phyloP scores from a whole-genome alignment of 2,329 filamentous ascomycete species.

The Fusarium xylarioides region DNA sequence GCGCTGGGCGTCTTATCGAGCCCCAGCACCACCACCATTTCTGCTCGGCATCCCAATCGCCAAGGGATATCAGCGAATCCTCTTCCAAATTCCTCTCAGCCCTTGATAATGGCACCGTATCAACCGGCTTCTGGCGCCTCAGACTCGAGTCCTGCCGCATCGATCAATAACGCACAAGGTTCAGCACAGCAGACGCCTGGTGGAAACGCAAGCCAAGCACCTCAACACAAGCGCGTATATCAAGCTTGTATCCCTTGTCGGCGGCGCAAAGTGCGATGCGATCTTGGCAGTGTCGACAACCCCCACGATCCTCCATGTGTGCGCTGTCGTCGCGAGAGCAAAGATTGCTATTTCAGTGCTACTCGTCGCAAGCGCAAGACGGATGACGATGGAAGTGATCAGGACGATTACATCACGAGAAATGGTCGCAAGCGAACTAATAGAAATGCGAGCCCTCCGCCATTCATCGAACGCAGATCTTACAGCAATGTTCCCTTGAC shows the following conservation, averaged over 20 bases:
- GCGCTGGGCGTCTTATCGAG: slow-evolving; percentile 8
- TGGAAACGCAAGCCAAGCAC: slow-evolving; percentile 22
- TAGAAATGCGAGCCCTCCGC: slow-evolving; percentile 56
- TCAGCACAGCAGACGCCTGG: slow-evolving; percentile 34
- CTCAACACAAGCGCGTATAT: slow-evolving; percentile 69
- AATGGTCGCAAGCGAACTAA: slow-evolving; percentile 77
- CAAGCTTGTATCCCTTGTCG: slow-evolving; percentile 71
- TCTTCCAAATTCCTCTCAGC: neutral
- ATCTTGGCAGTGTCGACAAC: slow-evolving; percentile 83
- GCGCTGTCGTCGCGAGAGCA: slow-evolving; percentile 91
- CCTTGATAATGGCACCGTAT: slow-evolving; percentile 39
- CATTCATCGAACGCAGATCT: slow-evolving; percentile 54
- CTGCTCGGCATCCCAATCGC: slow-evolving; percentile 17
- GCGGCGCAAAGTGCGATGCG: slow-evolving; percentile 69
- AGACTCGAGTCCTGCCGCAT: slow-evolving; percentile 40
- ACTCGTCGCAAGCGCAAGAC: slow-evolving; percentile 91
- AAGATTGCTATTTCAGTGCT: slow-evolving; percentile 96
- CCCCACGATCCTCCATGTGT: slow-evolving; percentile 94
- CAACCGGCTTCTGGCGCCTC: slow-evolving; percentile 35
- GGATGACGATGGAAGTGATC: slow-evolving; percentile 62
- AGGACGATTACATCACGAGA: slow-evolving; percentile 74
- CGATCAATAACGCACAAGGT: slow-evolving; percentile 31
- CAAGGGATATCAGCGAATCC: slow-evolving; percentile 4
- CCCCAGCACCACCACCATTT: slow-evolving; percentile 5
- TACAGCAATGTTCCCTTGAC: slow-evolving; percentile 66